These are phyloP conservation scores for Arthrobotrys megalospora DNA, from an alignment of 2,329 filamentous ascomycete species.

Conservation along the genomic window DNA sequence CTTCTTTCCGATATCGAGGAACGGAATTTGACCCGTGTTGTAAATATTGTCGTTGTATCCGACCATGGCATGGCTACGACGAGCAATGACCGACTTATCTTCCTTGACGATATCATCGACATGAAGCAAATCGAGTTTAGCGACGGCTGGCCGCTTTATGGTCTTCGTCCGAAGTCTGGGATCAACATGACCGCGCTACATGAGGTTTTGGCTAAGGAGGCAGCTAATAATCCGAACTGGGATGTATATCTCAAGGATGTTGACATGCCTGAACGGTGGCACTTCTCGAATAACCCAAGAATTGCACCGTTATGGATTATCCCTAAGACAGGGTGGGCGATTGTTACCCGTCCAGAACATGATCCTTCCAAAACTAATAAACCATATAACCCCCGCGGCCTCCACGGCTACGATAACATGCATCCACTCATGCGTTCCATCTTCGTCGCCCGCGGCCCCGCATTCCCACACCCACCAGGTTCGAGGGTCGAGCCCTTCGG, in stretches of 20 bases:
- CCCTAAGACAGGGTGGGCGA: constrained; percentile 91
- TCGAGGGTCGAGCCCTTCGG: constrained; percentile 85
- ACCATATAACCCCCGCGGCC: constrained; percentile 81
- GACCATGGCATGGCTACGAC: constrained; percentile 99
- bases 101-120: constrained; percentile 91
- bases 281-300: constrained; percentile 87
- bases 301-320: constrained; percentile 97
- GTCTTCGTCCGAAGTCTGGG: constrained; percentile 79
- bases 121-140: constrained; percentile 82
- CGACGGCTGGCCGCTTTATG: constrained; percentile 95
- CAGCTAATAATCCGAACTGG: constrained; percentile 76
- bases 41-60: constrained; percentile 96
- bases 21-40: constrained; percentile 87
- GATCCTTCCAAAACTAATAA: constrained; percentile 75
- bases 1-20: constrained; percentile 82
- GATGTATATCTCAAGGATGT: constrained; percentile 89
- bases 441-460: constrained; percentile 90
- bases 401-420: constrained; percentile 96
- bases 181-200: constrained; percentile 79
- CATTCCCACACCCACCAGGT: constrained; percentile 87
- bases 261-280: constrained; percentile 92
- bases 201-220: constrained; percentile 68
- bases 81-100: constrained; percentile 82
- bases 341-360: constrained; percentile 85
- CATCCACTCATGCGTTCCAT: constrained; percentile 97